Evolutionary conservation across 768 basidiomycete genomes (phyloP), one percentile per base, ranked within the genome.

Genomic region (Hericium coralloides): DNA sequence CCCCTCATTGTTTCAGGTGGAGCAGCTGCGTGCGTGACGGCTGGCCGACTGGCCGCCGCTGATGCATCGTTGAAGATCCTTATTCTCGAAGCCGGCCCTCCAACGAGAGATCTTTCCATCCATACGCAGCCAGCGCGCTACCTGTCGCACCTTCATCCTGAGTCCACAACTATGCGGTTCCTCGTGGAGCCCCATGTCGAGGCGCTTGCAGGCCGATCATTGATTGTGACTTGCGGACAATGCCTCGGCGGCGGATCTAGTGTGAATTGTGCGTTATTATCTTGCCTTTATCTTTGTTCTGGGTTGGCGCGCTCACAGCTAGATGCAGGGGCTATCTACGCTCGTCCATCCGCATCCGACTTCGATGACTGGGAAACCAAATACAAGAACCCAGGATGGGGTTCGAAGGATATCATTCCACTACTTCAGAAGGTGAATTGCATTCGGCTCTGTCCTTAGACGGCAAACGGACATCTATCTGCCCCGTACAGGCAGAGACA

Each of bases 211-310:
- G 79, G 76, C 4, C 81, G 85, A 3, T 61, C 69, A 5, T 63
- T 70, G 4, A 50, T 79, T 38, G 72, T 82, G 4, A 72, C 74
- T 0, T 64, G 70, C 26, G 84, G 79, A 0, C 73, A 78, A 53
- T 77, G 75, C 43, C 62, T 88, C 5, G 85, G 85, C 3, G 85
- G 85, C 5, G 84, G 84, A 0, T 84, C 83, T 0, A 70, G 72
- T 53, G 75, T 86, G 17, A 87, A 85, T 60, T 75, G 70, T 63
- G 73, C 74, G 60, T 57, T 23, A 4, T n/a, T 8, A 41, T 8
- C 43, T 3, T 18, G 43, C 8, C 17, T 45, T 10, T 8, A 45
- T 1, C 22, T n/a, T 48, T n/a, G n/a, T n/a, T n/a, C n/a, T n/a
- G n/a, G 18, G 17, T 49, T 3, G 20, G 8, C 10, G 48, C 41